Base-by-base conservation (phyloP, 352 stramenopile genomes). In the Phytophthora citricola region DNA sequence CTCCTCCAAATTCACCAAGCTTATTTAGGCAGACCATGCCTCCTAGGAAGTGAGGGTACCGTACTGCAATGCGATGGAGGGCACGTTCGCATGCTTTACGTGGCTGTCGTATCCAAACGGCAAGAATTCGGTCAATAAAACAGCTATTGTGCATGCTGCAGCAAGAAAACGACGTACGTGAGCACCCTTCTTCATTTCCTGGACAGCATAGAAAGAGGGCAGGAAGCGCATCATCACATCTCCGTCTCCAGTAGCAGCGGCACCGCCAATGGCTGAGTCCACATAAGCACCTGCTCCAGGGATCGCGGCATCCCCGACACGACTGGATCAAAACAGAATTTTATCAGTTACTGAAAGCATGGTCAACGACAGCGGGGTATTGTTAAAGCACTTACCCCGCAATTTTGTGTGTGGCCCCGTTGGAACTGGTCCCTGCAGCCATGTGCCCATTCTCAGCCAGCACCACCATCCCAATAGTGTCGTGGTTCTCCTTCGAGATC, bases 211-310 rank as follows among this genome's bases (percentile, higher is more conserved):
- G 64, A 90, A 95, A 14, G 92, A 86, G 5, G 91, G 92, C 31
- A 96, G 45, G 63, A 98, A 97, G 10, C 90, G 87, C 91, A 98
- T 97, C 90, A 98, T 97, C 27, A 98, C 69, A 64, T 97, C 92
- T 24, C 91, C 92, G 56, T 97, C 91, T 52, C 91, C 91, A 4
- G 92, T 98, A 7, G 87, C 88, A 17, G 91, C 92, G 27, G 87
- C 87, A 29, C 87, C 91, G 1, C 92, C 92, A 9, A 93, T 79
- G 12, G 71, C 63, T 20, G 79, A 92, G 52, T 97, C 90, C 10
- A 95, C 91, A 48, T 96, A 98, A 40, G 86, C 93, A 7, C 91
- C 92, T 32, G 90, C 84, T 2, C 92, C 92, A 32, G 87, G 78
- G 7, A 98, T 75, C 0, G 92, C 83, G 9, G 85, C 87, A 61